Evolutionary conservation across 805 yeast genomes (phyloP).

Genomic region (Saturnispora ahearnii): DNA sequence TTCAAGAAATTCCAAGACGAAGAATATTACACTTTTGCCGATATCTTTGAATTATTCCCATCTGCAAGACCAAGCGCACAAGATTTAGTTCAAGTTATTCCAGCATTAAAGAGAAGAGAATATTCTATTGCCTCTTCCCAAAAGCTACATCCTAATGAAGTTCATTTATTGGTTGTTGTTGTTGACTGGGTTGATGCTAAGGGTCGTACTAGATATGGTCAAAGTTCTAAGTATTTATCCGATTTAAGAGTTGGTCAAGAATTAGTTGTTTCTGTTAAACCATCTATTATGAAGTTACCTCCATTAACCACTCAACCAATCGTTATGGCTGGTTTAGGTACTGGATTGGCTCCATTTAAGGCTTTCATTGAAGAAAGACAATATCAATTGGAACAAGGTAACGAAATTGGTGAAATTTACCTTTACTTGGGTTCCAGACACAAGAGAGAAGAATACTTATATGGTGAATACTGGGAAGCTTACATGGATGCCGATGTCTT

Average conservation of each 20-base stretch:
- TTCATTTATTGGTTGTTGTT: slow-evolving; percentile 86
- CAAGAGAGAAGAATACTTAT: slow-evolving; percentile 87
- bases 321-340: slow-evolving; percentile 95
- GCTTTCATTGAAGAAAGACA: slow-evolving; percentile 93
- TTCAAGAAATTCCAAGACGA: slow-evolving; percentile 80
- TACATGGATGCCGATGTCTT: slow-evolving; percentile 84
- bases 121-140: slow-evolving; percentile 97
- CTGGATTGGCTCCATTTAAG: slow-evolving; percentile 97
- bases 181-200: slow-evolving; percentile 89
- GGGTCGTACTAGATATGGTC: slow-evolving; percentile 86
- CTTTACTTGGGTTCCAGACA: slow-evolving; percentile 91
- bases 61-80: slow-evolving; percentile 71
- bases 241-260: slow-evolving; percentile 74
- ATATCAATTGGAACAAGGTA: slow-evolving; percentile 86
- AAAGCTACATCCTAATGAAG: slow-evolving; percentile 81
- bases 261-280: slow-evolving; percentile 88
- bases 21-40: slow-evolving; percentile 73
- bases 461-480: slow-evolving; percentile 97
- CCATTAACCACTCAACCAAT: slow-evolving; percentile 80
- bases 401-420: slow-evolving; percentile 80
- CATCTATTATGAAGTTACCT: slow-evolving; percentile 95
- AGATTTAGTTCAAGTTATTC: slow-evolving; percentile 62
- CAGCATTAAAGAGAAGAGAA: slow-evolving; percentile 93
- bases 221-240: slow-evolving; percentile 84
- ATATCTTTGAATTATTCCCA: slow-evolving; percentile 67